Base-by-base conservation (phyloP, 257 asterid species). In the Craterostigma plantagineum region DNA sequence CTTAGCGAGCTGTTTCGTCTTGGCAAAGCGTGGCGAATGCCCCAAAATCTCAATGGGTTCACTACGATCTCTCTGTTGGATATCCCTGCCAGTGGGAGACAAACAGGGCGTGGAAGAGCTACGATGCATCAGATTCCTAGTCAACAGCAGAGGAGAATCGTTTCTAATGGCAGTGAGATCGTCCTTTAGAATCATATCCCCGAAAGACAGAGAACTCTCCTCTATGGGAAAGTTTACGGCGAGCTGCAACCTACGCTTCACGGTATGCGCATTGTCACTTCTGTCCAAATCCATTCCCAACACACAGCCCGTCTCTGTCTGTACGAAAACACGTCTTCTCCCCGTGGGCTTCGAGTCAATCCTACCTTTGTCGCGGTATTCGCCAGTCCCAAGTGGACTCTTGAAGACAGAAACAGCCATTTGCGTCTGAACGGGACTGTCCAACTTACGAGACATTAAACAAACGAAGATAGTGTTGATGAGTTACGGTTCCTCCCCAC, bases 101-200 rank as follows among this genome's bases (percentile, higher is more conserved):
- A 87, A 71, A 63, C 98, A 87, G 11, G 98, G 98, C 46, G 95
- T 87, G 0, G 98, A 87, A 0, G 98, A 79, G 70, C 98, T 82
- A 61, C 98, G 56, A 38, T 87, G 98, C 59, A 87, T 36, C 3
- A 68, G 51, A 54, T 82, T 87, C 50, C 98, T 71, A 0, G 92
- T 78, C 64, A 87, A 59, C 7, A 87, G 75, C 44, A 87, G 90
- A 40, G 92, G 72, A 11, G 90, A 75, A 61, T 87, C 93, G 35
- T 79, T 82, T 27, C 92, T 68, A 47, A 87, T 61, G 33, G 98
- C 82, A 63, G 79, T 81, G 17, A 87, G 79, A 53, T 87, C 95
- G 42, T 87, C 81, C 55, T 87, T 79, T 47, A 87, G 70, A 55
- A 82, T 75, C 79, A 68, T 62, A 51, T 82, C 98, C 14, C 98